Evolutionary conservation across 345 rosid genomes (phyloP).

Genomic region (Pistacia atlantica): DNA sequence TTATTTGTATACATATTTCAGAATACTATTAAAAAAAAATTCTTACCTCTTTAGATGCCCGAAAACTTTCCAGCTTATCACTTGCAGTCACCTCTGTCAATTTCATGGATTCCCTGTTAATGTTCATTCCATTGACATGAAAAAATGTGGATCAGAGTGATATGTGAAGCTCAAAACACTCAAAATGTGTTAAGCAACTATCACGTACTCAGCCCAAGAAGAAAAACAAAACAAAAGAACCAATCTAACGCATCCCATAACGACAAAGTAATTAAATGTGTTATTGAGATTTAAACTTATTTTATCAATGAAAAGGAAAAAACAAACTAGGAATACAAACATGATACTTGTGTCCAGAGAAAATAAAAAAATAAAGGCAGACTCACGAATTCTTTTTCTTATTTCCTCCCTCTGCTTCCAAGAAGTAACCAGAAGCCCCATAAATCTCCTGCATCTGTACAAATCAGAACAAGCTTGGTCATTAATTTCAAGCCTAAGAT

Average conservation of each 20-base stretch:
- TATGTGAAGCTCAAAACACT: not conserved
- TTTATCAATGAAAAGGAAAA: not conserved
- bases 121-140: conserved; percentile 21
- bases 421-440: conserved; percentile 94
- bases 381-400: conserved; percentile 55
- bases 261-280: not conserved
- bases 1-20: not conserved
- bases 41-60: conserved; percentile 89
- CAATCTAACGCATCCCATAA: not conserved
- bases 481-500: conserved; percentile 17
- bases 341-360: not conserved
- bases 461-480: conserved; percentile 18
- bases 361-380: not conserved
- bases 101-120: conserved; percentile 59
- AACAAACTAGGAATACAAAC: not conserved
- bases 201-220: not conserved
- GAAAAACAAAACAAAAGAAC: conserved; percentile 1
- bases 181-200: not conserved
- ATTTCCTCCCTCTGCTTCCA: conserved; percentile 53
- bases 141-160: not conserved
- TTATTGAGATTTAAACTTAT: not conserved
- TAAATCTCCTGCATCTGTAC: conserved; percentile 84
- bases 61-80: conserved; percentile 76
- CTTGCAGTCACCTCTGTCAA: conserved; percentile 77
- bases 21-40: not conserved